A percentile compares a stretch with the other conserved stretches of the same genome.
Evolutionary conservation across 148 eudicot species (phyloP).

Genomic region (Chenopodium quinoa): DNA sequence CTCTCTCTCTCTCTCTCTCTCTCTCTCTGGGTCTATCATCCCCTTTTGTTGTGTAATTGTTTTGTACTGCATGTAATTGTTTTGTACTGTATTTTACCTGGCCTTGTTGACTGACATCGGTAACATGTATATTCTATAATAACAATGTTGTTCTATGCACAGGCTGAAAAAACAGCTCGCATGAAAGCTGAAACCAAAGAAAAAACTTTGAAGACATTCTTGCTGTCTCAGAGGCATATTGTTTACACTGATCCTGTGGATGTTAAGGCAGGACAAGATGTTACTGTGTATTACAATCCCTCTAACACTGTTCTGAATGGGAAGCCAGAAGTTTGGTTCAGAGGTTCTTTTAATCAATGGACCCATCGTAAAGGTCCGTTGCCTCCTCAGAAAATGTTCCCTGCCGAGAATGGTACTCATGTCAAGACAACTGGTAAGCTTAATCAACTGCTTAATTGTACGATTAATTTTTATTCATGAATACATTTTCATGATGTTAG

Average conservation of each 20-base stretch:
- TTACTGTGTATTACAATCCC: constrained; percentile 83
- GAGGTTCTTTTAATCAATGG: constrained; percentile 97
- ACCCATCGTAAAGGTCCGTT: constrained; percentile 81
- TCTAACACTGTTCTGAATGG: constrained; percentile 82
- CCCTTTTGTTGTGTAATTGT: not conserved
- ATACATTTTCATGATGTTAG: constrained; percentile 11
- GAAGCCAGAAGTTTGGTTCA: constrained; percentile 91
- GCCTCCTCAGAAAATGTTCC: constrained; percentile 88
- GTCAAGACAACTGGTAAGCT: constrained; percentile 69
- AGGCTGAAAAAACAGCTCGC: constrained; percentile 77
- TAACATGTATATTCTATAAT: not conserved
- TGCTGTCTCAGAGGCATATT: constrained; percentile 90
- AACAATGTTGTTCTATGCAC: constrained; percentile 20
- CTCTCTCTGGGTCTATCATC: not conserved
- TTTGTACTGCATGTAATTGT: not conserved
- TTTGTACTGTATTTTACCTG: not conserved
- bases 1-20: not conserved
- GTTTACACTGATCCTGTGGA: constrained; percentile 95
- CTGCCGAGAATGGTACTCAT: constrained; percentile 67
- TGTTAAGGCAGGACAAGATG: constrained; percentile 70
- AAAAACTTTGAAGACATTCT: constrained; percentile 67
- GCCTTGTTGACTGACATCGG: not conserved
- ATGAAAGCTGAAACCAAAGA: constrained; percentile 82
- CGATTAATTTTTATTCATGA: not conserved
- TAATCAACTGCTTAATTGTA: constrained; percentile 11